These are phyloP conservation scores for Sambucus nigra DNA, from an alignment of 129 eudicot species.

Conservation along the genomic window DNA sequence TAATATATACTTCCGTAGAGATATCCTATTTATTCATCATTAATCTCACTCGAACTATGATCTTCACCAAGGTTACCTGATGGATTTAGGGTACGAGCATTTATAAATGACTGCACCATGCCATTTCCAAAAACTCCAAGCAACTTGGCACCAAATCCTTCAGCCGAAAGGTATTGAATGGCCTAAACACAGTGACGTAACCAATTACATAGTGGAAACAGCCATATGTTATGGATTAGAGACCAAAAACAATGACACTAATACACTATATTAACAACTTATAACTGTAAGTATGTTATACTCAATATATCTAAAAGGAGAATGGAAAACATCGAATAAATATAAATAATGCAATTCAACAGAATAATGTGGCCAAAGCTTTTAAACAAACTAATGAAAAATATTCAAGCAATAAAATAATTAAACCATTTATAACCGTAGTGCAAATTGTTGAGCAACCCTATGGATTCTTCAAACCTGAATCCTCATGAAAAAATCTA, in stretches of 20 bases:
- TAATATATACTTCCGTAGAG: too few species aligned
- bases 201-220: slow-evolving; percentile 11
- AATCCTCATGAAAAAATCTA: too few species aligned
- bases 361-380: neutral
- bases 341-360: neutral
- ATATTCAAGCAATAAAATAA: too few species aligned
- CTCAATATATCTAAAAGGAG: neutral
- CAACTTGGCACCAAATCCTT: slow-evolving; percentile 99
- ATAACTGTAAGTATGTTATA: neutral
- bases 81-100: slow-evolving; percentile 84
- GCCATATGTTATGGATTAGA: neutral
- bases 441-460: too few species aligned
- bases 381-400: neutral
- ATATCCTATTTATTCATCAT: neutral
- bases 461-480: too few species aligned
- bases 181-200: slow-evolving; percentile 48
- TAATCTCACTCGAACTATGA: neutral
- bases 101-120: slow-evolving; percentile 91
- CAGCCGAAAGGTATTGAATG: slow-evolving; percentile 85
- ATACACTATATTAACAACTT: neutral
- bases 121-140: slow-evolving; percentile 95
- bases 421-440: too few species aligned
- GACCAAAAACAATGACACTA: neutral
- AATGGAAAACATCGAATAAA: neutral
- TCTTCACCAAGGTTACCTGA: slow-evolving; percentile 35